phyloP scores from a whole-genome alignment of 768 basidiomycete genomes.

The Termitomyces bulborhizus region DNA sequence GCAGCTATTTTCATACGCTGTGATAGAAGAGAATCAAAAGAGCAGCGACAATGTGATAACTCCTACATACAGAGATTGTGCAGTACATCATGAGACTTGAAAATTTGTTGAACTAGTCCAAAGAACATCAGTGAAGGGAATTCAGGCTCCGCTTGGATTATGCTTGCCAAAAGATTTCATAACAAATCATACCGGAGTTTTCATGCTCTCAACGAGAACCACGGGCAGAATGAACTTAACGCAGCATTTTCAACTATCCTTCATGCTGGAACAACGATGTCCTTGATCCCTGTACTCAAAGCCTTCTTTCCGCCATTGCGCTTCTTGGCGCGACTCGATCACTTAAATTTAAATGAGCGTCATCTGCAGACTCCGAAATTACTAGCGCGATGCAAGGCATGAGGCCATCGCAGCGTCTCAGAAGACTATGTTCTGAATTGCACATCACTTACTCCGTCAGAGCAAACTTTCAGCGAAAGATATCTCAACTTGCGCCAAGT shows the following conservation, averaged over 20 bases:
- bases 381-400: constrained; percentile 13
- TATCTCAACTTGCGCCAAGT: constrained; percentile 19
- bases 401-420: constrained; percentile 16
- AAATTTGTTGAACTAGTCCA: too few species aligned
- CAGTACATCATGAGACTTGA: too few species aligned
- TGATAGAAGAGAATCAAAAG: not conserved
- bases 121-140: too few species aligned
- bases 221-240: constrained; percentile 35
- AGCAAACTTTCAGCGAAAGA: constrained; percentile 29
- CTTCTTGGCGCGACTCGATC: constrained; percentile 22
- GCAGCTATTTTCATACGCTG: not conserved
- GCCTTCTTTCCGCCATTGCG: constrained; percentile 25
- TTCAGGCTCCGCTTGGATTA: too few species aligned
- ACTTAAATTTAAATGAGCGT: constrained; percentile 19
- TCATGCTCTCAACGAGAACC: constrained; percentile 15
- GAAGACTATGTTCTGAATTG: constrained; percentile 34
- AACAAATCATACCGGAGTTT: constrained; percentile 1
- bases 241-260: constrained; percentile 41
- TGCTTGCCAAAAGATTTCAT: too few species aligned
- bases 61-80: too few species aligned
- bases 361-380: constrained; percentile 4
- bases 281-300: constrained; percentile 19
- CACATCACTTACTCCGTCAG: constrained; percentile 30
- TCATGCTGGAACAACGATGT: constrained; percentile 27
- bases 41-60: not conserved